Base-by-base conservation (phyloP, 805 yeast species). In the Jamesozyma lodderae region DNA sequence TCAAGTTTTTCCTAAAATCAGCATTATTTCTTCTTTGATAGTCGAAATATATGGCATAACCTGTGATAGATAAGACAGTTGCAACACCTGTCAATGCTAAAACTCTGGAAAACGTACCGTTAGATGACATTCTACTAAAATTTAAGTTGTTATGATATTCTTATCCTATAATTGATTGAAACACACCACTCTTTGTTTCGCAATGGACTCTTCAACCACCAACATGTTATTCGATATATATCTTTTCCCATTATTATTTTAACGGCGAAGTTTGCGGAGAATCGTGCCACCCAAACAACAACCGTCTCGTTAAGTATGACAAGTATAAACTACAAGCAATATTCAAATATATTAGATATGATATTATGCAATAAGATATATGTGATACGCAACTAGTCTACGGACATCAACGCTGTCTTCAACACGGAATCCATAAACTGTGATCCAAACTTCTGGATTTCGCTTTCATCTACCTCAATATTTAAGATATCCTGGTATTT, bases 1-100 rank as follows among this genome's bases (percentile, higher is more conserved):
- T 75, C 55, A 92, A 71, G 33, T 73, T 60, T 54, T 73, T 78
- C 70, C 98, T 83, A 72, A 92, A 94, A 41, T 76, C 83, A 18
- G 82, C 63, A 41, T 81, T 77, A 64, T 72, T 70, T 67, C 97
- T 83, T 67, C 98, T 85, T 64, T 73, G 73, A 70, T 87, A 84
- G 66, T 92, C 99, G 56, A 94, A 94, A 68, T 85, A 92, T 27
- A 76, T 67, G 40, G 92, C 84, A 66, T 92, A 90, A 16, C 84
- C 86, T 35, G 77, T 60, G 15, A 71, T 57, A 27, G 81, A 77
- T 21, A 78, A 63, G 16, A 79, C 74, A 16, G 72, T 66, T 19
- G 36, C 39, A 9, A 35, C 42, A 36, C 45, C 37, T 17, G 41
- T 37, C 20, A 41, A 10, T 17, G 43, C 28, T 4, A 40, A 11